These are phyloP conservation scores for Coemansia sp. DNA, from an alignment of 192 early-diverging fungal genomes.

Conservation along the genomic window DNA sequence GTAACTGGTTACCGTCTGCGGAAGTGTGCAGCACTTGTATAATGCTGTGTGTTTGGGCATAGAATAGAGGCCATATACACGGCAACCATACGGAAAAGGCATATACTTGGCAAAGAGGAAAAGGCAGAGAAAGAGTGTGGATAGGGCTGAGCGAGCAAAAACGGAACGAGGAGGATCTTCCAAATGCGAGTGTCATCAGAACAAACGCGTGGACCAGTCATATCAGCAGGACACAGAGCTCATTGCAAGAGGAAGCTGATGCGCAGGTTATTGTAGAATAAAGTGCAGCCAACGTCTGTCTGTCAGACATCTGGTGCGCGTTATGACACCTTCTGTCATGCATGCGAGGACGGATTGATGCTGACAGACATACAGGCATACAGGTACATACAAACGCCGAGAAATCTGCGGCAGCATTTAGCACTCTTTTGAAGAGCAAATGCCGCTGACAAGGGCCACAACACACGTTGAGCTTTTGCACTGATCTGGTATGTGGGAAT, in stretches of 20 bases:
- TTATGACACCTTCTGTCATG: neutral
- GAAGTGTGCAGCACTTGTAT: neutral
- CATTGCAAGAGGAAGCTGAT: neutral
- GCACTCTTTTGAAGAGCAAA: neutral
- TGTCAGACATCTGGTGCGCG: neutral
- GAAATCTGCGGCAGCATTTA: neutral
- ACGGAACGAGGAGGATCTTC: neutral
- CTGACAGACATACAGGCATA: neutral
- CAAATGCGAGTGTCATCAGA: neutral
- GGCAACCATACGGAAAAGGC: neutral
- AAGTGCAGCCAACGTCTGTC: neutral
- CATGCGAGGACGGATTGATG: neutral
- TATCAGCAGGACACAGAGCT: neutral
- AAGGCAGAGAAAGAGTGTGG: neutral
- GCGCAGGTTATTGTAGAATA: slow-evolving; percentile 10
- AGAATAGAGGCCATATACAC: neutral
- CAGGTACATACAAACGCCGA: neutral
- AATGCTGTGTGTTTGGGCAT: neutral
- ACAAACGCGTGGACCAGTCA: slow-evolving; percentile 5
- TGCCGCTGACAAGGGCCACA: no score
- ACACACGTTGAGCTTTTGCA: neutral
- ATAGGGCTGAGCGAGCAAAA: neutral
- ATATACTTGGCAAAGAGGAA: neutral
- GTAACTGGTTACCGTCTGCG: neutral
- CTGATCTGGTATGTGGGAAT: neutral